Base-by-base conservation (phyloP, 2,329 filamentous ascomycete genomes). In the Dothideomycetes sp. region DNA sequence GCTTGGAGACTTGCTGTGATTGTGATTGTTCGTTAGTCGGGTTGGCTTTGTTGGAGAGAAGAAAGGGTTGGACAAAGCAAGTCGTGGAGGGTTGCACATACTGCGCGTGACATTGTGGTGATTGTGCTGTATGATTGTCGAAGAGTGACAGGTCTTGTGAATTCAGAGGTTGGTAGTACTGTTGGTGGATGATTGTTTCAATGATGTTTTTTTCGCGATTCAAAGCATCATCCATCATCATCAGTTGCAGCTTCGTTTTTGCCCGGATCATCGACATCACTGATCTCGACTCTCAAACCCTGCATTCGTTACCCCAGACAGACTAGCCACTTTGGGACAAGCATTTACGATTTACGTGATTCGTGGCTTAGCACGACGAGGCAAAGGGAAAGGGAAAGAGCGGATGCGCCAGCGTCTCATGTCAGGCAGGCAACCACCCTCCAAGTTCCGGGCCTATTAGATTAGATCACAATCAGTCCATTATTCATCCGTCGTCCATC, bases 1-100 rank as follows among this genome's bases (percentile, higher is more conserved):
- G 68, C 44, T 64, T 63, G 51, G 59, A 51, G 49, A 67, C 58
- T 46, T 51, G 46, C 52, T 55, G 38, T 7, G n/a, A n/a, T n/a
- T 11, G 15, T 25, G 13, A 11, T n/a, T 32, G 37, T n/a, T n/a
- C n/a, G n/a, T 40, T 25, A 46, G 40, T 34, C 33, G 17, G 40
- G 24, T 22, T 24, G 16, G 12, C 27, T 31, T 36, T 29, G 32
- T 36, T 23, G 22, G 33, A 11, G 27, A 13, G 16, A 13, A 39
- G 10, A 2, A 4, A 8, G 13, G 7, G 8, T 22, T 29, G 13
- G 5, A 37, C 34, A 41, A 33, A 7, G n/a, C 11, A 6, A 4
- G 20, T 13, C 18, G 18, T 9, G 33, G 29, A 33, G 16, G 10
- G 25, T 3, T 5, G 6, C 25, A 32, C 33, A 19, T 25, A 44